Conservation (phyloP, 1,284 basidiomycete genomes). For the Puccinia sorghi region DNA sequence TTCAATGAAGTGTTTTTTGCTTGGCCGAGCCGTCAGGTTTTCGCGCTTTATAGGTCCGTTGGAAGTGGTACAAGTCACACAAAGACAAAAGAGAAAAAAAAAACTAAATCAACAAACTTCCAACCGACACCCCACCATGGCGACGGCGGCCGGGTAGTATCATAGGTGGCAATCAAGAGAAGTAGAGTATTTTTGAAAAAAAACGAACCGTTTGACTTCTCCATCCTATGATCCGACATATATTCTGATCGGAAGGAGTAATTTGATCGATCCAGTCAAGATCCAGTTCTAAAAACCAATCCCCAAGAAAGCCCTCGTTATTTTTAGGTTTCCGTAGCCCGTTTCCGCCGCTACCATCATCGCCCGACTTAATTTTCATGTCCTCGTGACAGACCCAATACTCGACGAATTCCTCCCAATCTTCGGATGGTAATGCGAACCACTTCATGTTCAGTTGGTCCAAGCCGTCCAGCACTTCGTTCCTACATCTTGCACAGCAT, state of each 20-base stretch:
- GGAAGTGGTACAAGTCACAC: not conserved
- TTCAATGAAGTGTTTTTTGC: constrained; percentile 3
- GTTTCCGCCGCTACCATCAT: not conserved
- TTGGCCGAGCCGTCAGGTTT: not conserved
- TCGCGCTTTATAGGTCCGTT: not conserved
- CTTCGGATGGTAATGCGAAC: constrained; percentile 26
- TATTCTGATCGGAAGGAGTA: not conserved
- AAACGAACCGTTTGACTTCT: constrained; percentile 11
- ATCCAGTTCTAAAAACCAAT: constrained; percentile 20
- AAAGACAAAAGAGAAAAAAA: not conserved
- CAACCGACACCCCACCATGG: not conserved
- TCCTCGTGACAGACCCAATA: constrained; percentile 49
- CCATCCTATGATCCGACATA: not conserved
- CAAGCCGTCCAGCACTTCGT: constrained; percentile 21
- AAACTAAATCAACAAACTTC: not conserved
- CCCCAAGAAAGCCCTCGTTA: constrained; percentile 24
- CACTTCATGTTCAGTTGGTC: constrained; percentile 11
- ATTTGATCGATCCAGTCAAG: constrained; percentile 20
- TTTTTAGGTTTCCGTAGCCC: constrained; percentile 1
- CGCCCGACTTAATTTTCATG: not conserved
- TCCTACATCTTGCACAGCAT: constrained; percentile 19
- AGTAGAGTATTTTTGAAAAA: too few species aligned
- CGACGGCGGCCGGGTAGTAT: too few species aligned
- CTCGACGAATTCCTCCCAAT: constrained; percentile 42
- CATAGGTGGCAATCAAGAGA: too few species aligned